Evolutionary conservation across 2,329 filamentous ascomycete species (phyloP).

Genomic region (Mycosphaerella sp.): DNA sequence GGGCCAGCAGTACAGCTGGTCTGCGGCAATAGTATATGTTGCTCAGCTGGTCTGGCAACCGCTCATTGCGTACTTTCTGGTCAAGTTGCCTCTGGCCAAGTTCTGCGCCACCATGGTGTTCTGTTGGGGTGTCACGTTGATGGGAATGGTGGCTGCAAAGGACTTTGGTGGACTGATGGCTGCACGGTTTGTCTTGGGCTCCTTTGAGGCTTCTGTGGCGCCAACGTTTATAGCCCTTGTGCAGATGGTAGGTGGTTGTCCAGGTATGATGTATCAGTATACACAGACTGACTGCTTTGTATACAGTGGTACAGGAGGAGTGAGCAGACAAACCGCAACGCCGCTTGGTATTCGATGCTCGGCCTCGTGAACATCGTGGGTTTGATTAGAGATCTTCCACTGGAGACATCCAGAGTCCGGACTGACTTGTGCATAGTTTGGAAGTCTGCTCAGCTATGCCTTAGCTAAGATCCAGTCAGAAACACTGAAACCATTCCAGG

Average conservation of each 20-base stretch:
- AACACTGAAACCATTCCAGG: conserved; percentile 21
- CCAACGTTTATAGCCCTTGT: conserved; percentile 28
- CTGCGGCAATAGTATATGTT: conserved; percentile 45
- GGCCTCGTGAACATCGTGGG: conserved; percentile 28
- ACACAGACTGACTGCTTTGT: no score
- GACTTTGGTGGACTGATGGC: conserved; percentile 48
- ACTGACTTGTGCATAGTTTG: conserved; percentile 14
- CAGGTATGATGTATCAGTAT: no score
- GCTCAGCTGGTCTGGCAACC: conserved; percentile 37
- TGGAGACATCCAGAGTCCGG: no score
- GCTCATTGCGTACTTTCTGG: conserved; percentile 8
- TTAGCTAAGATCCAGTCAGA: conserved; percentile 25
- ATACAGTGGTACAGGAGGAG: conserved; percentile 23
- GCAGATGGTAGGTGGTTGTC: conserved; percentile 14
- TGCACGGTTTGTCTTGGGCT: conserved; percentile 51
- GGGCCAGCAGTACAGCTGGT: conserved; percentile 44
- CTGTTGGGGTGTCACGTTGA: conserved; percentile 41
- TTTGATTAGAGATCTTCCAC: conserved; percentile 11
- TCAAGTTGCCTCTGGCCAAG: conserved; percentile 9
- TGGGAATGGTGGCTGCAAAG: conserved; percentile 44
- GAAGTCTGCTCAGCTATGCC: conserved; percentile 28
- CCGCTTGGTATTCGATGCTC: conserved; percentile 30
- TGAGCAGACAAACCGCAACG: conserved; percentile 29
- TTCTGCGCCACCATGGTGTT: conserved; percentile 41
- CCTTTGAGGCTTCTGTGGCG: conserved; percentile 46